Base-by-base conservation (phyloP, 768 basidiomycete species). In the Leucocoprinus leucothites region DNA sequence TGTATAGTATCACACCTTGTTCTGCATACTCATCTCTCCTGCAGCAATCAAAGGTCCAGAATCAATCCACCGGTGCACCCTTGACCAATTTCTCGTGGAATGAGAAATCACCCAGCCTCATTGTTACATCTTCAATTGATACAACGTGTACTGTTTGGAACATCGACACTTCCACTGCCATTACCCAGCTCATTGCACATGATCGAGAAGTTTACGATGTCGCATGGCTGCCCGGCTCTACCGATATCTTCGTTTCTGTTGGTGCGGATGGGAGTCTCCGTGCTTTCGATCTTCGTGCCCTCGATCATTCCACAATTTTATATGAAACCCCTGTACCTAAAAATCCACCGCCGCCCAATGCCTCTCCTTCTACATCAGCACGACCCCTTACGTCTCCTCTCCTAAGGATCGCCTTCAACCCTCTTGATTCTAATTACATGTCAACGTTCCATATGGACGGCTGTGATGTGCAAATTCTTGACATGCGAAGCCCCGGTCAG, bases 101-200 rank as follows among this genome's bases (percentile, higher is more conserved):
- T 66, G 87, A 94, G 63, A 89, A 94, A 65, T 79, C 88, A 0
- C 94, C 96, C 1, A 86, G 85, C 58, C 83, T 92, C 48, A 87
- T 98, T 62, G 96, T 98, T 35, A 99, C 97, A 5, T 95, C 96
- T 21, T 97, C 94, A 7, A 96, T 98, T 63, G 97, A 99, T 67
- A 99, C 97, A 48, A 97, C 95, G 13, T 98, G 96, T 68, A 98
- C 97, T 1, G 90, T 98, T 21, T 99, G 97, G 97, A 97, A 99
- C 70, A 91, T 99, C 66, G 90, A 96, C 64, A 92, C 92, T 3
- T 83, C 86, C 22, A 87, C 89, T 6, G 96, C 97, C 22, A 84
- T 98, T 66, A 99, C 97, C 2, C 97, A 98, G 69, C 84, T 99
- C 57, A 96, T 97, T 64, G 94, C 96, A 0, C 96, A 97, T 71